A percentile compares a stretch with the other conserved stretches of the same genome.
These are phyloP conservation scores for Aspergillus hortae DNA, from an alignment of 2,329 filamentous ascomycete genomes.

Conservation along the genomic window DNA sequence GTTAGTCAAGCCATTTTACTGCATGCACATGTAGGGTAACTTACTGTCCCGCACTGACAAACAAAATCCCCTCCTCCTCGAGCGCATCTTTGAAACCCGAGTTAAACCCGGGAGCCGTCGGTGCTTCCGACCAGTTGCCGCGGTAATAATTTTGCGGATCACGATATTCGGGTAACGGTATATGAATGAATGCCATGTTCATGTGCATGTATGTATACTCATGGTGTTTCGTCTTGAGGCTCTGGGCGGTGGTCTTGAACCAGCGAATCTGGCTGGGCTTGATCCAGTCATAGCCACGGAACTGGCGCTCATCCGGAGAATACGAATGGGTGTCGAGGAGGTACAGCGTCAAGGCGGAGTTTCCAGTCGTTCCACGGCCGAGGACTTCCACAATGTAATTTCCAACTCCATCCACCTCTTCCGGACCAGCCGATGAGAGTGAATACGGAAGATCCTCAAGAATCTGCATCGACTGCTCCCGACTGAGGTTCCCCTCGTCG, in stretches of 20 bases:
- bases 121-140: constrained; percentile 75
- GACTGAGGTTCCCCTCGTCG: constrained; percentile 78
- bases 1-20: constrained; percentile 18
- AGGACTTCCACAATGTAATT: constrained; percentile 94
- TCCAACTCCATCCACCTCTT: constrained; percentile 81
- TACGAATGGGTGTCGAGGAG: constrained; percentile 91
- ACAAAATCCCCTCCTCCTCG: constrained; percentile 76
- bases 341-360: constrained; percentile 92
- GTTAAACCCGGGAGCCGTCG: constrained; percentile 86
- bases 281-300: constrained; percentile 94
- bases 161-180: constrained; percentile 86
- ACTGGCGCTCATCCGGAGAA: constrained; percentile 82
- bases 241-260: constrained; percentile 76
- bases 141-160: constrained; percentile 57
- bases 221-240: constrained; percentile 71
- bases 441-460: constrained; percentile 86
- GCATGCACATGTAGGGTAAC: constrained; percentile 31
- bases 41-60: constrained; percentile 89
- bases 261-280: constrained; percentile 92
- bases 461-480: constrained; percentile 76
- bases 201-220: constrained; percentile 91
- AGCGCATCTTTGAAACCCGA: constrained; percentile 89
- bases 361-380: constrained; percentile 71
- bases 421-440: constrained; percentile 77
- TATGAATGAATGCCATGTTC: constrained; percentile 96